Percentiles rank a stretch among this genome's conserved stretches.
phyloP scores from a whole-genome alignment of 2,329 filamentous ascomycete species.

The Westerdykella sp. region DNA sequence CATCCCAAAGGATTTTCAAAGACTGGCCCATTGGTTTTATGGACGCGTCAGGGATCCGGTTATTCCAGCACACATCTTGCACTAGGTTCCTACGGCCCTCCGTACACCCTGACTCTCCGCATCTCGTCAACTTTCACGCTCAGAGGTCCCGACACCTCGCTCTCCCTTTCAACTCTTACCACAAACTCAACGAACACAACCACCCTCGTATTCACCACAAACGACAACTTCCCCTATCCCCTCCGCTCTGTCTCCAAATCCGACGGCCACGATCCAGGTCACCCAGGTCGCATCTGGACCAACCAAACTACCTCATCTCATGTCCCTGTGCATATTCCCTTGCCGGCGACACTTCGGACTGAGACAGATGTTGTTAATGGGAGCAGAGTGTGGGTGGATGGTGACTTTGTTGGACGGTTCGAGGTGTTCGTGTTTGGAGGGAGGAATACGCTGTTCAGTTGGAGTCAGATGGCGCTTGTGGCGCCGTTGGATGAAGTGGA shows the following conservation, averaged over 20 bases:
- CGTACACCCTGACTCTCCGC: constrained; percentile 40
- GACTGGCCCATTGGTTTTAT: constrained; percentile 24
- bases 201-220: constrained; percentile 39
- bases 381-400: constrained; percentile 46
- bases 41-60: constrained; percentile 17
- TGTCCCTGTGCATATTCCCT: constrained; percentile 32
- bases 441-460: constrained; percentile 47
- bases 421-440: constrained; percentile 52
- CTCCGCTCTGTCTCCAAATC: constrained; percentile 41
- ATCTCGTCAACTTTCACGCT: constrained; percentile 42
- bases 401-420: constrained; percentile 45
- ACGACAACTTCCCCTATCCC: constrained; percentile 41
- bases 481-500: constrained; percentile 40
- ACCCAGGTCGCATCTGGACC: constrained; percentile 49
- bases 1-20: constrained; percentile 4
- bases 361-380: constrained; percentile 43
- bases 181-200: constrained; percentile 18
- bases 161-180: constrained; percentile 30
- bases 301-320: constrained; percentile 46
- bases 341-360: constrained; percentile 37
- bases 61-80: constrained; percentile 16
- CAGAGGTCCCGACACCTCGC: constrained; percentile 39
- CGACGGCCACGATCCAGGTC: constrained; percentile 43
- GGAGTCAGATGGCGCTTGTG: constrained; percentile 54
- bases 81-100: constrained; percentile 42